Evolutionary conservation across 2,329 filamentous ascomycete genomes (phyloP).

Genomic region (Fusarium incarnatum): DNA sequence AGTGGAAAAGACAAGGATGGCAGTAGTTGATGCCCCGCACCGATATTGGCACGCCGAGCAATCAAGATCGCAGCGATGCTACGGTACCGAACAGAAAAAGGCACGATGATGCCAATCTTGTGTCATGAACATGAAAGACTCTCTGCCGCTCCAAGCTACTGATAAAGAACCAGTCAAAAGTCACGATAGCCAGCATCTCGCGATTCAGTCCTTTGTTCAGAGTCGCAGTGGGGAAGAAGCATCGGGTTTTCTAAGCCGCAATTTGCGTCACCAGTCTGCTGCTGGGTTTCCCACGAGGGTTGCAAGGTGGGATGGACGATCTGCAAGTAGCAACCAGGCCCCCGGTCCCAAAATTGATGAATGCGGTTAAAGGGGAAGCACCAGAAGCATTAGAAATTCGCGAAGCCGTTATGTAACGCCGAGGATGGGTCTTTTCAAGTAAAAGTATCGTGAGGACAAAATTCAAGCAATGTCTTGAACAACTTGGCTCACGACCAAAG

Average conservation of each 20-base stretch:
- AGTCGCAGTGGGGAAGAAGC: conserved; percentile 15
- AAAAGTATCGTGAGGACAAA: conserved; percentile 2
- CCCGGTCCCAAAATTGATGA: conserved; percentile 38
- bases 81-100: conserved; percentile 30
- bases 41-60: conserved; percentile 39
- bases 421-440: conserved; percentile 6
- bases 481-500: not conserved
- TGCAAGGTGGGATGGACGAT: conserved; percentile 44
- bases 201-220: conserved; percentile 14
- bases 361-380: conserved; percentile 39
- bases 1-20: conserved; percentile 39
- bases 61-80: conserved; percentile 35
- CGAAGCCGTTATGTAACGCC: conserved; percentile 1
- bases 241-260: conserved; percentile 23
- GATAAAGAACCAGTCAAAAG: conserved; percentile 23
- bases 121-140: conserved; percentile 40
- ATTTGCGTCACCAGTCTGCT: conserved; percentile 42
- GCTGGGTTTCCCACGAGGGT: conserved; percentile 32
- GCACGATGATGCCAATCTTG: conserved; percentile 45
- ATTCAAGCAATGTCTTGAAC: not conserved
- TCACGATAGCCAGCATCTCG: conserved; percentile 10
- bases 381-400: conserved; percentile 29
- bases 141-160: conserved; percentile 28
- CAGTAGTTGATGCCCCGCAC: conserved; percentile 39
- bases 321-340: conserved; percentile 45